These are phyloP conservation scores for Lodderomyces metapsilosis DNA, from an alignment of 1,139 yeast species.

Conservation along the genomic window DNA sequence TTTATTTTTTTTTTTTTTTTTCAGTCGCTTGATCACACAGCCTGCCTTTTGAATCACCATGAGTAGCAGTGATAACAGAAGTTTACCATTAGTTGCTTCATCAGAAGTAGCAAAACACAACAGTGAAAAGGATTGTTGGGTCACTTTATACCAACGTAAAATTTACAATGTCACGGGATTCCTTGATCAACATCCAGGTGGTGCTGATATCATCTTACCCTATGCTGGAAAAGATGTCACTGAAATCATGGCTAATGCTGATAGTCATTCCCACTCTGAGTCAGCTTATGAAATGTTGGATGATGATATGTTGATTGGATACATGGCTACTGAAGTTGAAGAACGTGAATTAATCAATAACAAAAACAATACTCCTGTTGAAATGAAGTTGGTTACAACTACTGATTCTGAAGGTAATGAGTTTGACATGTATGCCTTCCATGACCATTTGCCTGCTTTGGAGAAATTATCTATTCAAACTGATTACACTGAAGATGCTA, in stretches of 20 bases:
- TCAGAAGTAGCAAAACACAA: constrained; percentile 51
- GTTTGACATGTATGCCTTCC: constrained; percentile 41
- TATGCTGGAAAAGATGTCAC: constrained; percentile 87
- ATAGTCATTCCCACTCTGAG: constrained; percentile 76
- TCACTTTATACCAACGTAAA: constrained; percentile 68
- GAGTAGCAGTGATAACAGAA: constrained; percentile 19
- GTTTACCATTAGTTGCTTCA: constrained; percentile 34
- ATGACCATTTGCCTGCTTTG: constrained; percentile 65
- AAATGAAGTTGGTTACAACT: constrained; percentile 27
- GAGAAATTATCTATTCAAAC: constrained; percentile 75
- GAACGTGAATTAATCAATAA: constrained; percentile 44
- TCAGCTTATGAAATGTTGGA: constrained; percentile 86
- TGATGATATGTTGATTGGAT: constrained; percentile 58
- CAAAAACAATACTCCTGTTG: constrained; percentile 42
- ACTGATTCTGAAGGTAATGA: constrained; percentile 14
- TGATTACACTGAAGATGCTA: constrained; percentile 67
- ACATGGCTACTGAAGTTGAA: constrained; percentile 45
- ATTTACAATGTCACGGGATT: constrained; percentile 81
- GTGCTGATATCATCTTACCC: constrained; percentile 69
- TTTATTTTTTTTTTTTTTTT: too few species aligned
- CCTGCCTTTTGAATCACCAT: constrained; percentile 9
- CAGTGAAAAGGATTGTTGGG: constrained; percentile 65
- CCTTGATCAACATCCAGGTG: constrained; percentile 85
- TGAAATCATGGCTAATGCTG: constrained; percentile 66
- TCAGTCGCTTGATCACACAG: too few species aligned